These are phyloP conservation scores for Graphilbum sp. DNA, from an alignment of 2,329 filamentous ascomycete genomes.

Conservation along the genomic window DNA sequence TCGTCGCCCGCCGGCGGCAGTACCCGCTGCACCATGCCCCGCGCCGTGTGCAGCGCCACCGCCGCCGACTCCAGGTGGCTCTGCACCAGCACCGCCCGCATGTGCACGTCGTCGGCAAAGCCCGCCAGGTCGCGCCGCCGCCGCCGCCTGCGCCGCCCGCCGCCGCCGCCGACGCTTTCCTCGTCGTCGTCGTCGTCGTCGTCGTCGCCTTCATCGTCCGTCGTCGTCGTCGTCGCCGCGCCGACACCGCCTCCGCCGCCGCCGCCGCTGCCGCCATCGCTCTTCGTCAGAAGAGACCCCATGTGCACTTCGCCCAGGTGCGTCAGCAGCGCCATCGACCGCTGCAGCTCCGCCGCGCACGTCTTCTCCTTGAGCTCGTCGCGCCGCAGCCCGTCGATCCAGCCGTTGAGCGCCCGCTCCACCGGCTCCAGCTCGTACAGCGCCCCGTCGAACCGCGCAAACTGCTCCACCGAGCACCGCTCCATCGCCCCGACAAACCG, in stretches of 20 bases:
- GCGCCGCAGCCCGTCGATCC: slow-evolving; percentile 68
- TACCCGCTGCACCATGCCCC: slow-evolving; percentile 49
- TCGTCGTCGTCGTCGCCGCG: too few relatives aligned
- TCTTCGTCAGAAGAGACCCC: too few relatives aligned
- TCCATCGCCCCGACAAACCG: slow-evolving; percentile 70
- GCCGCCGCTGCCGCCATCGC: too few relatives aligned
- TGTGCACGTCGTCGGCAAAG: slow-evolving; percentile 65
- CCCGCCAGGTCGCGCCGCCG: slow-evolving; percentile 37
- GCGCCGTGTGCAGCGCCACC: slow-evolving; percentile 45
- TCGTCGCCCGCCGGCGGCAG: slow-evolving; percentile 42
- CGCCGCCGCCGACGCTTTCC: slow-evolving; percentile 3
- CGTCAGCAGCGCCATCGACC: slow-evolving; percentile 72
- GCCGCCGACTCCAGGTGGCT: slow-evolving; percentile 69
- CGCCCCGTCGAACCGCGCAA: slow-evolving; percentile 62
- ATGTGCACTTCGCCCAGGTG: slow-evolving; percentile 75
- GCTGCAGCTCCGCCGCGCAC: slow-evolving; percentile 65
- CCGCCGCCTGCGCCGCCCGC: slow-evolving; percentile 10
- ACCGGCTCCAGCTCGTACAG: slow-evolving; percentile 82
- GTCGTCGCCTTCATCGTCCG: neutral
- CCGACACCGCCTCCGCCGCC: too few relatives aligned
- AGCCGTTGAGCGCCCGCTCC: slow-evolving; percentile 73
- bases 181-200: neutral
- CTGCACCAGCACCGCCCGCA: slow-evolving; percentile 61
- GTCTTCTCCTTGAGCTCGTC: slow-evolving; percentile 78
- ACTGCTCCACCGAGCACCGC: slow-evolving; percentile 62